phyloP scores from a whole-genome alignment of 495 filamentous ascomycete genomes.

The Annulohypoxylon stygium region DNA sequence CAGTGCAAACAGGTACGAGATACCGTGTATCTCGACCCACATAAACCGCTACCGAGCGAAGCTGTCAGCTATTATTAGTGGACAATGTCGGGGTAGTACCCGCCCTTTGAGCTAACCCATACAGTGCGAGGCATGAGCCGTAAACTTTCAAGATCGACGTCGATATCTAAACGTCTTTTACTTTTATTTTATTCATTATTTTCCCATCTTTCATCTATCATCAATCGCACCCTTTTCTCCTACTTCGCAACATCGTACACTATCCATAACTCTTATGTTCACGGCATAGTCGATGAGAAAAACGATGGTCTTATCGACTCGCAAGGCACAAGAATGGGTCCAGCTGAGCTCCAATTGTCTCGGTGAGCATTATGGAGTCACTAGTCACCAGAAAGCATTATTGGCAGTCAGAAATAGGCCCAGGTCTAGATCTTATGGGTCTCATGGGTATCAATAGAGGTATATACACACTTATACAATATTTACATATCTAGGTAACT shows the following conservation, averaged over 20 bases:
- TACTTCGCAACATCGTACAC: background rate
- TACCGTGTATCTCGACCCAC: conserved; percentile 19
- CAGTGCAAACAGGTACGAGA: conserved; percentile 25
- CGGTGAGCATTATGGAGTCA: background rate
- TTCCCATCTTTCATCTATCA: background rate
- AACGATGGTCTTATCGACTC: background rate
- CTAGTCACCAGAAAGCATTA: background rate
- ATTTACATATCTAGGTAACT: conserved; percentile 2
- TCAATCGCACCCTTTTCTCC: background rate
- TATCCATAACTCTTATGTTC: background rate
- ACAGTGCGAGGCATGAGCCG: conserved; percentile 10
- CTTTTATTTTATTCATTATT: conserved; percentile 1
- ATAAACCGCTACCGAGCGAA: background rate
- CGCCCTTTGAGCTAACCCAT: conserved; percentile 11
- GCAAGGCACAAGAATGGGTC: background rate
- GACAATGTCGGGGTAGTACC: conserved; percentile 12
- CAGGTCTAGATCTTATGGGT: background rate
- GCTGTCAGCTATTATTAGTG: conserved; percentile 13
- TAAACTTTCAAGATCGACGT: conserved; percentile 8
- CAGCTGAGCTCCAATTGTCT: conserved; percentile 1
- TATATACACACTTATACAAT: conserved; percentile 30
- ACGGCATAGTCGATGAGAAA: background rate
- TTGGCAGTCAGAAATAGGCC: background rate
- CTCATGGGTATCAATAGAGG: conserved; percentile 23
- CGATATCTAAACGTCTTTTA: background rate